phyloP scores from a whole-genome alignment of 1,284 basidiomycete genomes.

The Termitomyces sp. region DNA sequence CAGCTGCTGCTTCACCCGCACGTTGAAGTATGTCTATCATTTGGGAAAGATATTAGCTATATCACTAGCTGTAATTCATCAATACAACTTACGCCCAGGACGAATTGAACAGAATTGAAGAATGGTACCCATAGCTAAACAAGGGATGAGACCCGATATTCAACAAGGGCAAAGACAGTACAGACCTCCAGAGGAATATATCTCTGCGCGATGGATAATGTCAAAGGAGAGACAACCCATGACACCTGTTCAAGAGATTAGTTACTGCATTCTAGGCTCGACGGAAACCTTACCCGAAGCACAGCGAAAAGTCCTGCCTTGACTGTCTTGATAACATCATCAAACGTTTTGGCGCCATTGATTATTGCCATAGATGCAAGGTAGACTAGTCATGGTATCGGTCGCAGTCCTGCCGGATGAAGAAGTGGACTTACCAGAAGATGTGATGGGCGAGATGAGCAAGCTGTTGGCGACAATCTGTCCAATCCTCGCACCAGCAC shows the following conservation, averaged over 20 bases:
- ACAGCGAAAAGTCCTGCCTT: constrained; percentile 73
- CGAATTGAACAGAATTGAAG: constrained; percentile 66
- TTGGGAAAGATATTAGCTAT: constrained; percentile 1
- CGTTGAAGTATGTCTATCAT: constrained; percentile 66
- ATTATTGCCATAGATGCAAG: constrained; percentile 82
- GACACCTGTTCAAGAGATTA: constrained; percentile 40
- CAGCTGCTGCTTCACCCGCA: constrained; percentile 53
- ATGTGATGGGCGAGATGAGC: constrained; percentile 74
- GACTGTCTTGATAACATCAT: constrained; percentile 67
- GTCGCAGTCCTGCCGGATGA: neutral
- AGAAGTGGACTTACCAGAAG: constrained; percentile 45
- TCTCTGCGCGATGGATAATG: constrained; percentile 68
- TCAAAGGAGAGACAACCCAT: constrained; percentile 72
- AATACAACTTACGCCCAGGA: constrained; percentile 49
- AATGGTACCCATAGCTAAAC: constrained; percentile 68
- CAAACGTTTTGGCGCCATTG: constrained; percentile 68
- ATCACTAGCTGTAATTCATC: neutral
- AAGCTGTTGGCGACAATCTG: constrained; percentile 80
- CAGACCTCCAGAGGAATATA: constrained; percentile 66
- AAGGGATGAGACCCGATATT: constrained; percentile 5
- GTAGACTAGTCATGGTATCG: constrained; percentile 39
- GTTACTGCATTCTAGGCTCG: neutral
- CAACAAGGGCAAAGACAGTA: neutral
- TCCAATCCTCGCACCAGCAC: constrained; percentile 58
- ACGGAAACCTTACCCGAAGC: constrained; percentile 46